Evolutionary conservation across 2,329 filamentous ascomycete species (phyloP), one percentile per base, ranked within the genome.

Genomic region (Phyllosticta paracitricarpa): DNA sequence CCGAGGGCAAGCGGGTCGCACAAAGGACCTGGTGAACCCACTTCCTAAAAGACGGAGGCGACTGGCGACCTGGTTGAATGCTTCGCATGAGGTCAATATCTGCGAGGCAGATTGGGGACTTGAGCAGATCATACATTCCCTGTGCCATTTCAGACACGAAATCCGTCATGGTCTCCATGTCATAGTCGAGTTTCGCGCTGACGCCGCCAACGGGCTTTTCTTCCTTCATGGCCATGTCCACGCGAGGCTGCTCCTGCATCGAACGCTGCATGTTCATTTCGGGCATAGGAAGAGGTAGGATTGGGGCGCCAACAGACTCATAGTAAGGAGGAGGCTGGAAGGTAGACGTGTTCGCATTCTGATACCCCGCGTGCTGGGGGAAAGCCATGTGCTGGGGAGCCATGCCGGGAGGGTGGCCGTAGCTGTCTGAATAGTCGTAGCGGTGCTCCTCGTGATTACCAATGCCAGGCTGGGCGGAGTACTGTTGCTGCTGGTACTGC

Each of bases 91-190:
- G 75, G 81, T 84, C 81, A 84, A 84, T 82, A 80, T 84, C 81
- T 80, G 81, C 75, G 71, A 83, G 74, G 76, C 75, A 78, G 76
- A 82, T 78, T 68, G 77, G 77, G 77, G 79, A 79, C 71, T 74
- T 73, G 72, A 80, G 78, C 71, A 81, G 76, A 65, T 77, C 82
- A 82, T 84, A 86, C 83, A 89, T 83, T 80, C 83, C 82, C 75
- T 88, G 81, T 64, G 91, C 86, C 85, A 93, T 95, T 72, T 96
- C 89, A 65, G 90, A 88, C 72, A 96, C 91, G 76, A 96, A 97
- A 73, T 96, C 91, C 65, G 91, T 88, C 92, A 96, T 97, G 75
- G 89, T 81, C 73, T 96, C 91, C 85, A 96, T 93, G 76, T 96
- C 91, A 75, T 97, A 97, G 80, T 96, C 92, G 76, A 97, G 84